These are phyloP conservation scores for Fusarium mundagurra DNA, from an alignment of 2,329 filamentous ascomycete genomes.

Conservation along the genomic window DNA sequence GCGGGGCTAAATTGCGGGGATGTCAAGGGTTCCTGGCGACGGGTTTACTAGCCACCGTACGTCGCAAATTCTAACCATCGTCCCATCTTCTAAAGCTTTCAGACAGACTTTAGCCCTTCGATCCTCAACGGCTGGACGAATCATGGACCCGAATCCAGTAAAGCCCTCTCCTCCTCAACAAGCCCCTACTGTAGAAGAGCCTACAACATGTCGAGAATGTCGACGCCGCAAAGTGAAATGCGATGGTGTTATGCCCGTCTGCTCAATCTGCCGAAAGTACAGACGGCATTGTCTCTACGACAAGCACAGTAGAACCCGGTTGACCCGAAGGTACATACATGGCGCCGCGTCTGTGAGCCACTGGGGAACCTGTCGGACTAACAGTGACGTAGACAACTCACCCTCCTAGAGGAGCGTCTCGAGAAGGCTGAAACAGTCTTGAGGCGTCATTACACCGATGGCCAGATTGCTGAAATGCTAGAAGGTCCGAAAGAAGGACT, in stretches of 20 bases:
- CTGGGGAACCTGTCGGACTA: not conserved
- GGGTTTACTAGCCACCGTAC: not conserved
- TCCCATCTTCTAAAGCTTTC: not conserved
- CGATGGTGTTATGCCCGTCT: slow-evolving; percentile 31
- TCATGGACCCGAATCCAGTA: not conserved
- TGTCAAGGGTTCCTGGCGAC: not conserved
- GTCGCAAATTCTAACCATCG: slow-evolving; percentile 15
- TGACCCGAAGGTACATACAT: slow-evolving; percentile 22
- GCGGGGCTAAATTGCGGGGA: slow-evolving; percentile 23
- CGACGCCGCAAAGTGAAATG: slow-evolving; percentile 31
- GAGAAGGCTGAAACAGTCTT: slow-evolving; percentile 35
- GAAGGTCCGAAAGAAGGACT: slow-evolving; percentile 22
- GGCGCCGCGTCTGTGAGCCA: not conserved
- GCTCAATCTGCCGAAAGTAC: slow-evolving; percentile 27
- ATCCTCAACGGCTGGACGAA: not conserved
- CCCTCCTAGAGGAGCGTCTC: slow-evolving; percentile 31
- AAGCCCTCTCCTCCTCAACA: slow-evolving; percentile 5
- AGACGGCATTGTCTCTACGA: slow-evolving; percentile 28
- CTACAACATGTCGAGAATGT: slow-evolving; percentile 29
- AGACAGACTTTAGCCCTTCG: not conserved
- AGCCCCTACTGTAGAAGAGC: slow-evolving; percentile 8
- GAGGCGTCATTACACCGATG: slow-evolving; percentile 27
- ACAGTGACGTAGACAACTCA: slow-evolving; percentile 24
- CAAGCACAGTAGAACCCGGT: slow-evolving; percentile 26
- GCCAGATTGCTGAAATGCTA: slow-evolving; percentile 30